These are phyloP conservation scores for Coemansia brasiliensis DNA, from an alignment of 192 early-diverging fungal genomes.

Conservation along the genomic window DNA sequence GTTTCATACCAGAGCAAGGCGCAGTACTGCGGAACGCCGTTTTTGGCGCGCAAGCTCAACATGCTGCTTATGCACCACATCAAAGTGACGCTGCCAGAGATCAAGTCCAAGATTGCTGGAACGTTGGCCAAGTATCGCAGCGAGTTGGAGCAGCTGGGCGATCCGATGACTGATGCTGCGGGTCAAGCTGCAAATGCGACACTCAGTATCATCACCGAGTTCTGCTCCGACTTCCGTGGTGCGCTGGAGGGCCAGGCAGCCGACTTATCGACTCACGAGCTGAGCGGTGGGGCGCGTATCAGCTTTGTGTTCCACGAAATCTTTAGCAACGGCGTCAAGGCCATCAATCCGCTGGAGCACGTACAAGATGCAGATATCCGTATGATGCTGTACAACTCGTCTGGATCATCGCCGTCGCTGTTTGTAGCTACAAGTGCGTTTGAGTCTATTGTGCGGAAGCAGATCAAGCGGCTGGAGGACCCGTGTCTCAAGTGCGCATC, in stretches of 20 bases:
- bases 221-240: constrained; percentile 94
- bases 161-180: constrained; percentile 79
- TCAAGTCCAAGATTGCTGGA: constrained; percentile 93
- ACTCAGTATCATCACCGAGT: constrained; percentile 98
- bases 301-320: constrained; percentile 99
- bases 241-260: constrained; percentile 95
- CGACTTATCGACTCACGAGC: constrained; percentile 91
- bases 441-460: constrained; percentile 97
- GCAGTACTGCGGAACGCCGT: constrained; percentile 98
- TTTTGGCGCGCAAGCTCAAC: constrained; percentile 95
- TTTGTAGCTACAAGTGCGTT: constrained; percentile 99
- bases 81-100: constrained; percentile 95
- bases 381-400: constrained; percentile 97
- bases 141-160: constrained; percentile 88
- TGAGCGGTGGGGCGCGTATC: constrained; percentile 97
- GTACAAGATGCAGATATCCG: constrained; percentile 99
- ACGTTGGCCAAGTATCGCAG: constrained; percentile 80
- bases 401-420: constrained; percentile 93
- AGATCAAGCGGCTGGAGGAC: constrained; percentile 97
- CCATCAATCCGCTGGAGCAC: constrained; percentile 97
- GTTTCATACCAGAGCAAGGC: constrained; percentile 92
- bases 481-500: constrained; percentile 93
- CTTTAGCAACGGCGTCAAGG: constrained; percentile 85
- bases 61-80: constrained; percentile 99
- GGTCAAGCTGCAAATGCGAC: constrained; percentile 83